Conservation (phyloP, 179 eudicot genomes). For the Gypsophila paniculata region DNA sequence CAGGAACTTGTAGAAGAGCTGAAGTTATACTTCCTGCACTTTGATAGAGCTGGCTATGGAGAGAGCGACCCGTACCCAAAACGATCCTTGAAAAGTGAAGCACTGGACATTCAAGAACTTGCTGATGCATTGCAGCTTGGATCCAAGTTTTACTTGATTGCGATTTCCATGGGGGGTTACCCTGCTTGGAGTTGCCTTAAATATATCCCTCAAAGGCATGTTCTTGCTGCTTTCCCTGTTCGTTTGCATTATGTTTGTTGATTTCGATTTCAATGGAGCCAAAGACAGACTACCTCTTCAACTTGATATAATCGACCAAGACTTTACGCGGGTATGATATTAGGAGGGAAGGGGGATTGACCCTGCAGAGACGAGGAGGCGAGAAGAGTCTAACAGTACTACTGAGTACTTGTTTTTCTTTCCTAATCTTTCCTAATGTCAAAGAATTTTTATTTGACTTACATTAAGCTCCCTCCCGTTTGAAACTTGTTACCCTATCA, state of each 20-base stretch:
- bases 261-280: no score
- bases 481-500: no score
- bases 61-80: conserved; percentile 81
- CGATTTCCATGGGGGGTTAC: conserved; percentile 67
- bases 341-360: no score
- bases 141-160: conserved; percentile 62
- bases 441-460: no score
- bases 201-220: conserved; percentile 67
- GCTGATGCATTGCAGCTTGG: conserved; percentile 75
- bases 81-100: conserved; percentile 59
- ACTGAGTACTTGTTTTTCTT: no score
- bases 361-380: no score
- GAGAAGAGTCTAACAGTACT: no score
- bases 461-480: no score
- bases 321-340: no score
- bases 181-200: conserved; percentile 70
- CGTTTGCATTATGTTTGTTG: neutral
- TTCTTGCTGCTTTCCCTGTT: neutral
- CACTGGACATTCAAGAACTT: conserved; percentile 67
- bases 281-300: no score
- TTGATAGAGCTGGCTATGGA: conserved; percentile 82
- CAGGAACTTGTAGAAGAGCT: conserved; percentile 61
- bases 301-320: no score
- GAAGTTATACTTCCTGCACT: conserved; percentile 54
- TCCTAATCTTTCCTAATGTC: no score